Evolutionary conservation across 306 rosid species (phyloP).

Genomic region (Dryas drummondii): DNA sequence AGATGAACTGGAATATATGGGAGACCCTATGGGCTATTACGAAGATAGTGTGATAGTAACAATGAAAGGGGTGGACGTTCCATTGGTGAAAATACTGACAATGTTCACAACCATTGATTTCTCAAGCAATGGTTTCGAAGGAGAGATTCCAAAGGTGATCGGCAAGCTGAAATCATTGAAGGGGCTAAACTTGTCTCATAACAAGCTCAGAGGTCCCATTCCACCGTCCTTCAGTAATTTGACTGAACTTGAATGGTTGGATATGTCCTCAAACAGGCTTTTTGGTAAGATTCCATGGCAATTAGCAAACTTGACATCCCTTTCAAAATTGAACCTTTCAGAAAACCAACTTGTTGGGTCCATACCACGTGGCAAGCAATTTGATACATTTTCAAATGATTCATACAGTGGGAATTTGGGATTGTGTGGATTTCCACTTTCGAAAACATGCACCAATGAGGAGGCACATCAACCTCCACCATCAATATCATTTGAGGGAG

Average conservation of each 20-base stretch:
- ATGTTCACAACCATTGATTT: neutral
- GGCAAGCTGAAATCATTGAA: neutral
- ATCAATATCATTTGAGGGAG: neutral
- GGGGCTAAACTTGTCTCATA: neutral
- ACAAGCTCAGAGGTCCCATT: neutral
- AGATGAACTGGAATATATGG: neutral
- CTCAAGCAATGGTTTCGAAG: too few species aligned
- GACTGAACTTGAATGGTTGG: neutral
- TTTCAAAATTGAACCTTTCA: too few species aligned
- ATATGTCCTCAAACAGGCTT: neutral
- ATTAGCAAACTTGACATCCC: fast-evolving
- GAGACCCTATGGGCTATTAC: neutral
- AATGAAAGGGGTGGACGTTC: too few species aligned
- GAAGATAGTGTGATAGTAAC: too few species aligned
- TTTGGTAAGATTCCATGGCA: neutral
- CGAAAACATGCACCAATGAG: neutral
- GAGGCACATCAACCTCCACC: neutral
- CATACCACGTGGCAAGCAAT: neutral
- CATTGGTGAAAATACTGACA: too few species aligned
- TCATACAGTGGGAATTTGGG: neutral
- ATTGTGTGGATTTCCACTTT: neutral
- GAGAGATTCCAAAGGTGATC: neutral
- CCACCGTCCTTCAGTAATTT: fast-evolving
- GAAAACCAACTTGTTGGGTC: neutral
- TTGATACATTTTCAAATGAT: neutral